phyloP scores from a whole-genome alignment of 441 rosid genomes.

The Hura crepitans region DNA sequence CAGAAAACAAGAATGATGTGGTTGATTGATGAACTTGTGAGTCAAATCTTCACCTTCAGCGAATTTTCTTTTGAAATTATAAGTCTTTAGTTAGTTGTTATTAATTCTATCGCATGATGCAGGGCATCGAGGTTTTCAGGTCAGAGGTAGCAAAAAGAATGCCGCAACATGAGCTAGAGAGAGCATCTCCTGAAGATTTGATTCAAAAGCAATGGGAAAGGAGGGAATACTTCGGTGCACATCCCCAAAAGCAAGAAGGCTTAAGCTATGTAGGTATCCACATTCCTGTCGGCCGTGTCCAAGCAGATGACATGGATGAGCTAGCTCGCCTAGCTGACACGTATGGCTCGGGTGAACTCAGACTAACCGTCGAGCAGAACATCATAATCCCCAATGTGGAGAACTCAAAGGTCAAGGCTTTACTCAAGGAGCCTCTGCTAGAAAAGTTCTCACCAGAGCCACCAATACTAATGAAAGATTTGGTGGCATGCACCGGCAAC shows the following conservation, averaged over 20 bases:
- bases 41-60: too few relatives aligned
- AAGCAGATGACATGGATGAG: slow-evolving; percentile 89
- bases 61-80: too few relatives aligned
- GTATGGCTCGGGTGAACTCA: slow-evolving; percentile 79
- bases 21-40: slow-evolving; percentile 88
- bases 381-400: slow-evolving; percentile 76
- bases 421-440: slow-evolving; percentile 64
- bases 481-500: slow-evolving; percentile 91
- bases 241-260: slow-evolving; percentile 83
- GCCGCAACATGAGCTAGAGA: slow-evolving; percentile 56
- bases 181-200: slow-evolving; percentile 60
- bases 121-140: slow-evolving; percentile 85
- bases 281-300: slow-evolving; percentile 79
- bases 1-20: slow-evolving; percentile 98
- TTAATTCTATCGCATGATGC: too few relatives aligned
- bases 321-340: slow-evolving; percentile 67
- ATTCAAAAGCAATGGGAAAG: slow-evolving; percentile 74
- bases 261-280: slow-evolving; percentile 75
- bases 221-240: slow-evolving; percentile 71
- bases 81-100: too few relatives aligned
- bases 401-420: slow-evolving; percentile 60
- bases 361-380: slow-evolving; percentile 89
- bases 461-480: slow-evolving; percentile 71
- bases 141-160: slow-evolving; percentile 70
- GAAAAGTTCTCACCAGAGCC: slow-evolving; percentile 72